Percentiles rank a stretch among this genome's conserved stretches.
Conservation (phyloP, 768 basidiomycete genomes). For the Mycena floridula region DNA sequence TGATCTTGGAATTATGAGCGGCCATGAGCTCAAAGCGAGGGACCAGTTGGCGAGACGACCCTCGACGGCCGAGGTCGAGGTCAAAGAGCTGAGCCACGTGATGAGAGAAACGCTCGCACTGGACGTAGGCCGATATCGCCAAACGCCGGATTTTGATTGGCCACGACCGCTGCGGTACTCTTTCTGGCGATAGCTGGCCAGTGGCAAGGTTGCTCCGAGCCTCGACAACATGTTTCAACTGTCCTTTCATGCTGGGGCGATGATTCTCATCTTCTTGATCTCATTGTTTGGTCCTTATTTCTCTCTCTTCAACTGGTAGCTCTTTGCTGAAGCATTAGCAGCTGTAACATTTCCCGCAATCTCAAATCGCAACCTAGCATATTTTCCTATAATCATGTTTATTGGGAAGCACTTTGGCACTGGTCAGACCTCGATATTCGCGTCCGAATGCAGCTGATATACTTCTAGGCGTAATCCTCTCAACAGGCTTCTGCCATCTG, state of each 20-base stretch:
- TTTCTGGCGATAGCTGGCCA: background rate
- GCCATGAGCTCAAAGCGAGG: too few relatives aligned
- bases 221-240: background rate
- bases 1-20: too few relatives aligned
- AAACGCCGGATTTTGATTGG: too few relatives aligned
- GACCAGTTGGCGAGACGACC: too few relatives aligned
- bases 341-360: conserved; percentile 73
- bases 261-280: conserved; percentile 43
- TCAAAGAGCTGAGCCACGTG: too few relatives aligned
- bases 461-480: conserved; percentile 61
- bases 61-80: too few relatives aligned
- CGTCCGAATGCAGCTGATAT: conserved; percentile 1
- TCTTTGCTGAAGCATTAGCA: conserved; percentile 11
- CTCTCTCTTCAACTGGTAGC: background rate
- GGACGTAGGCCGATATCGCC: too few relatives aligned
- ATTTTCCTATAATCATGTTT: conserved; percentile 72
- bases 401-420: conserved; percentile 88
- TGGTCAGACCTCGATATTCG: conserved; percentile 24
- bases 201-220: background rate
- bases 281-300: conserved; percentile 56
- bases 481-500: conserved; percentile 79
- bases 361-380: conserved; percentile 47
- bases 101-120: too few relatives aligned
- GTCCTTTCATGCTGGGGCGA: conserved; percentile 1
- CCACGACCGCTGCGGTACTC: background rate